These are phyloP conservation scores for Pyronema omphalodes DNA, from an alignment of 495 filamentous ascomycete genomes.

Conservation along the genomic window DNA sequence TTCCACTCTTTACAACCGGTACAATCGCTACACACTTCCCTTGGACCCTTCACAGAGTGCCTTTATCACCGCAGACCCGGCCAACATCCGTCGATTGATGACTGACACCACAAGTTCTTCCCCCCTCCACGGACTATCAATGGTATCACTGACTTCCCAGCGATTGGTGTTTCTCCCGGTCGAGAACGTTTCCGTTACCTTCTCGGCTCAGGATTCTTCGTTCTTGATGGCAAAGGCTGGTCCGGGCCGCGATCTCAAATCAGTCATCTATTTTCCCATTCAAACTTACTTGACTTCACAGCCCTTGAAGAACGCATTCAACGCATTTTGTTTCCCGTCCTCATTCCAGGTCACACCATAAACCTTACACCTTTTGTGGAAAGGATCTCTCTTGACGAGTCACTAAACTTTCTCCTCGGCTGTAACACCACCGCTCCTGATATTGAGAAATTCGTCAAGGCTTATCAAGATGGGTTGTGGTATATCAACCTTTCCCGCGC, in stretches of 20 bases:
- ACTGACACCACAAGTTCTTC: background rate
- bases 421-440: too few species aligned
- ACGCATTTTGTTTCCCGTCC: background rate
- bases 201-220: background rate
- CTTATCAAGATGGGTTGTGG: background rate
- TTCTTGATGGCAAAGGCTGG: background rate
- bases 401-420: background rate
- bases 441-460: background rate
- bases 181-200: background rate
- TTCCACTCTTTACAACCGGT: background rate
- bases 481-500: background rate
- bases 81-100: background rate
- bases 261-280: background rate
- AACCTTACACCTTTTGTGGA: background rate
- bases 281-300: background rate
- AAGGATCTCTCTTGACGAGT: background rate
- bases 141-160: background rate
- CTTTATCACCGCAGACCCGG: background rate
- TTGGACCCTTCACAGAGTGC: background rate
- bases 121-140: background rate
- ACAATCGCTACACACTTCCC: background rate
- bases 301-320: background rate
- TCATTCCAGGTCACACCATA: background rate
- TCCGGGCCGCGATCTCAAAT: background rate
- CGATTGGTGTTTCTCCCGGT: background rate